Conservation (phyloP, 345 rosid genomes). For the Lumnitzera littorea region DNA sequence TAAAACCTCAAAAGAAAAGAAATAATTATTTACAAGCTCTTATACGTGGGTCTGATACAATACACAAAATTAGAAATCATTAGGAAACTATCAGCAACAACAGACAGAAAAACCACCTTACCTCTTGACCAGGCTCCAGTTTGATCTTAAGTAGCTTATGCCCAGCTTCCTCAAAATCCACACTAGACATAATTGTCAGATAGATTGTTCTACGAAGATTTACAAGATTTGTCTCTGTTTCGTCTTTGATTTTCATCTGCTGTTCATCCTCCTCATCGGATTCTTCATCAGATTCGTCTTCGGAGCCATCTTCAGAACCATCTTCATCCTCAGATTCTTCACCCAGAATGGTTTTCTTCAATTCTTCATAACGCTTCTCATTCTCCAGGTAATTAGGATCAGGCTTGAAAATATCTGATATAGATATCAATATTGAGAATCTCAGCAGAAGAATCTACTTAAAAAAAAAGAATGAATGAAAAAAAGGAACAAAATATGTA, state of each 20-base stretch:
- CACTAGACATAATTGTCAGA: slow-evolving; percentile 95
- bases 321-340: slow-evolving; percentile 82
- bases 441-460: neutral
- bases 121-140: slow-evolving; percentile 99
- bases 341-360: slow-evolving; percentile 83
- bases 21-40: too few species aligned
- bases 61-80: too few species aligned
- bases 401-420: slow-evolving; percentile 31
- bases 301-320: slow-evolving; percentile 60
- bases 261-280: slow-evolving; percentile 69
- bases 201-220: slow-evolving; percentile 96
- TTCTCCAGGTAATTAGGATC: slow-evolving; percentile 82
- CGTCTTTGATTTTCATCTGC: slow-evolving; percentile 71
- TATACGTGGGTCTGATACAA: too few species aligned
- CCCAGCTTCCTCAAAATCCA: slow-evolving; percentile 96
- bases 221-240: slow-evolving; percentile 95
- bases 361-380: slow-evolving; percentile 78
- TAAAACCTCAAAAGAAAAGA: too few species aligned
- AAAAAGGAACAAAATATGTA: neutral
- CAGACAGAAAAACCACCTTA: slow-evolving; percentile 15
- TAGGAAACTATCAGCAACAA: neutral
- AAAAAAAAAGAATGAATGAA: neutral
- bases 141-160: slow-evolving; percentile 90
- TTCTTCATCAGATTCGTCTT: slow-evolving; percentile 46
- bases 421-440: neutral